These are phyloP conservation scores for Candida fluviatilis DNA, from an alignment of 805 yeast genomes.

Conservation along the genomic window DNA sequence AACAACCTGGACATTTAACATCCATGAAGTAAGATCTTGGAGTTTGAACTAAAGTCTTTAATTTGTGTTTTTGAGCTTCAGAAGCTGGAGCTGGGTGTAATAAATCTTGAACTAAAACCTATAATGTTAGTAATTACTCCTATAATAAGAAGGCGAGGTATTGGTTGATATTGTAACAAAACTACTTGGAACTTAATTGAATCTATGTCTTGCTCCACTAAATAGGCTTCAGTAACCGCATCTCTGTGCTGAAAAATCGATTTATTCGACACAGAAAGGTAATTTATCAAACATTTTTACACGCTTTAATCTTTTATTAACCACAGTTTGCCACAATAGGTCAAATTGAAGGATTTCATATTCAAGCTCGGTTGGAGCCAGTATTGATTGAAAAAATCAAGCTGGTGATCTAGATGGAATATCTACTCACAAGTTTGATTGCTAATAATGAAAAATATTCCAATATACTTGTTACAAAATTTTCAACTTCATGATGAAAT, in stretches of 20 bases:
- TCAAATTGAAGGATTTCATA: background rate
- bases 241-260: too few species aligned
- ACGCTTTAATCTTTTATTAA: background rate
- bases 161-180: background rate
- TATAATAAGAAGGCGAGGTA: background rate
- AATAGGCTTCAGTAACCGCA: too few species aligned
- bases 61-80: conserved; percentile 96
- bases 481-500: background rate
- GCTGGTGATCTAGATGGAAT: too few species aligned
- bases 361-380: too few species aligned
- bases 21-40: conserved; percentile 99
- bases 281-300: too few species aligned
- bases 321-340: background rate
- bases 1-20: conserved; percentile 99
- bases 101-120: conserved; percentile 98
- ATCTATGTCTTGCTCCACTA: too few species aligned
- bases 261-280: background rate
- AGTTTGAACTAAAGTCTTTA: conserved; percentile 92
- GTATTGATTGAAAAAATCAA: too few species aligned
- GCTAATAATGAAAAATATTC: too few species aligned
- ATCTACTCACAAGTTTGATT: too few species aligned
- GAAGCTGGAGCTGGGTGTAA: conserved; percentile 96
- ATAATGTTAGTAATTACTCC: conserved; percentile 16
- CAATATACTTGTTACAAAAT: too few species aligned
- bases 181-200: too few species aligned